A percentile compares a stretch with the other conserved stretches of the same genome.
Evolutionary conservation across 2,329 filamentous ascomycete genomes (phyloP).

Genomic region (Hypoxylon sp.): DNA sequence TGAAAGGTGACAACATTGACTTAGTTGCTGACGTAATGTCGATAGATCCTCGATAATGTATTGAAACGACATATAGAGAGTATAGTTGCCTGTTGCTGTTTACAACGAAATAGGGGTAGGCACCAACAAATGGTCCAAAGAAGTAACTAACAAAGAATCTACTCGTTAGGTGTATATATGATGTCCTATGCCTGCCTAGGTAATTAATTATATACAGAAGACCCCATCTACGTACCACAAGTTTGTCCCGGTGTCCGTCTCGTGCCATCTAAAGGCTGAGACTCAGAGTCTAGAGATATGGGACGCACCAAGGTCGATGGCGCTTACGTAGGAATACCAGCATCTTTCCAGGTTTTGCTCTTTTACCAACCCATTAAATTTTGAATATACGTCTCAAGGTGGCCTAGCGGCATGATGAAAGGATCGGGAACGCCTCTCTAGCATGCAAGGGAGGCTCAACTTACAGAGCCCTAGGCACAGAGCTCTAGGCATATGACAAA

Average conservation of each 20-base stretch:
- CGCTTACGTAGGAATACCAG: slow-evolving; percentile 5
- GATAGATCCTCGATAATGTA: no score
- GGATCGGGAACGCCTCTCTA: no score
- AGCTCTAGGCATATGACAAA: no score
- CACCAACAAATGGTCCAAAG: neutral
- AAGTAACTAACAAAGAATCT: neutral
- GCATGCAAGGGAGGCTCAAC: no score
- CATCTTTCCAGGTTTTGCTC: slow-evolving; percentile 5
- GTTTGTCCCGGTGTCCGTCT: slow-evolving; percentile 44
- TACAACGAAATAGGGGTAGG: neutral
- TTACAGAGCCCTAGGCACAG: no score
- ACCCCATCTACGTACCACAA: slow-evolving; percentile 36
- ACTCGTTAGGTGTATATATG: no score
- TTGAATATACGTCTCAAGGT: no score
- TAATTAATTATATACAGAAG: neutral
- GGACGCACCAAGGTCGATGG: slow-evolving; percentile 46
- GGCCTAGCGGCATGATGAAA: no score
- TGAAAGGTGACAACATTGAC: no score
- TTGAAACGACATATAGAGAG: neutral
- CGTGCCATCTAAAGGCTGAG: slow-evolving; percentile 47
- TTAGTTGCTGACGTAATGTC: no score
- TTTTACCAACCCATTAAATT: no score
- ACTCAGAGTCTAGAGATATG: slow-evolving; percentile 53
- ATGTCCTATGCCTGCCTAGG: neutral
- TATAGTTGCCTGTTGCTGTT: neutral